Conservation (phyloP, 1,139 yeast species). For the Saccharomyces hybrid region DNA sequence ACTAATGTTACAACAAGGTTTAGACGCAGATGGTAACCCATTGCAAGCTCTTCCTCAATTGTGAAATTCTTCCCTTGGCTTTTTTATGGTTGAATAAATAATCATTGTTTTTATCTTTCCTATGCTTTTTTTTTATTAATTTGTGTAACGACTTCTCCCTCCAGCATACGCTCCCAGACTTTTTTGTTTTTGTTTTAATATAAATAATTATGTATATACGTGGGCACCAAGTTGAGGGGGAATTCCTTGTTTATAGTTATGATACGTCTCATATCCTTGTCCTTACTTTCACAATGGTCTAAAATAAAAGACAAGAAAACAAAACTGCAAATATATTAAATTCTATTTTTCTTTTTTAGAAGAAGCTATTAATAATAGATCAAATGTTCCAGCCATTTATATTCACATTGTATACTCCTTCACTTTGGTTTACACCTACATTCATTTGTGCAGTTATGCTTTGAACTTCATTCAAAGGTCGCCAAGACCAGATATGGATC, state of each 20-base stretch:
- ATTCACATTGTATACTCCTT: neutral
- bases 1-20: conserved; percentile 67
- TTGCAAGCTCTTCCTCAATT: conserved; percentile 43
- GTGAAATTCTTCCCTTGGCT: neutral
- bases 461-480: neutral
- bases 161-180: neutral
- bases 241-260: neutral
- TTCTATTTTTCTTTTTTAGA: neutral
- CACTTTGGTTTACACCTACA: neutral
- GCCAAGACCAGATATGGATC: neutral
- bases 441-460: neutral
- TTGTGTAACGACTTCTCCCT: neutral
- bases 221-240: neutral
- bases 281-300: neutral
- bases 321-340: neutral
- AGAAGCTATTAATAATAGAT: neutral
- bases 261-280: neutral
- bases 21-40: conserved; percentile 80
- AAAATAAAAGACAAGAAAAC: neutral
- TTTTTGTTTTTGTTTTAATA: neutral
- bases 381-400: neutral
- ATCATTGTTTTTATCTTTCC: neutral
- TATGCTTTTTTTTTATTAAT: neutral
- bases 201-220: neutral
- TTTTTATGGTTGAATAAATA: neutral